Percentiles rank a stretch among this genome's conserved stretches.
These are phyloP conservation scores for Cystobasidium tubakii DNA, from an alignment of 768 basidiomycete genomes.

Conservation along the genomic window DNA sequence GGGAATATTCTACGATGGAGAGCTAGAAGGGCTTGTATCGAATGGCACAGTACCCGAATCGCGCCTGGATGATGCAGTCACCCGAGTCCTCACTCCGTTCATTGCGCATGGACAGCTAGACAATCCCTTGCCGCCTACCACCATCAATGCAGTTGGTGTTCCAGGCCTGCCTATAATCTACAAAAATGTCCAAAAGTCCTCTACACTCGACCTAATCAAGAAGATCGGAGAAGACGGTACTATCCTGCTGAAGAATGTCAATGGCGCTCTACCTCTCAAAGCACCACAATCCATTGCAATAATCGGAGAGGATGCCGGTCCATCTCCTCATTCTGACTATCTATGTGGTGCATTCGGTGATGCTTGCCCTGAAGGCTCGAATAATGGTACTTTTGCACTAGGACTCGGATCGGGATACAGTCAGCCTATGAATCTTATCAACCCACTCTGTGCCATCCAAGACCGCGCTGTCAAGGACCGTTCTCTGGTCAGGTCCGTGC, in stretches of 20 bases:
- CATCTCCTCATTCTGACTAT: constrained; percentile 4
- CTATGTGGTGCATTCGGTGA: constrained; percentile 23
- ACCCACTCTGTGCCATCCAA: constrained; percentile 35
- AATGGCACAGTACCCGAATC: constrained; percentile 65
- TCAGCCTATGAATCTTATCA: constrained; percentile 37
- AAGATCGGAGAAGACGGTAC: constrained; percentile 37
- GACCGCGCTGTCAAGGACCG: constrained; percentile 21
- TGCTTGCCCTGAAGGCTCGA: constrained; percentile 13
- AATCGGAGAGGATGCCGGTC: constrained; percentile 37
- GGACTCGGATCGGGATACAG: constrained; percentile 34
- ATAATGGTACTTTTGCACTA: constrained; percentile 34
- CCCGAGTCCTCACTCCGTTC: constrained; percentile 49
- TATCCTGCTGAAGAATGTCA: constrained; percentile 37
- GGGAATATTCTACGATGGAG: constrained; percentile 36
- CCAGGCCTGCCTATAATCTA: constrained; percentile 18
- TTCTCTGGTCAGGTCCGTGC: constrained; percentile 14
- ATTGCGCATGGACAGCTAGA: constrained; percentile 27
- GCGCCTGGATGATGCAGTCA: constrained; percentile 64
- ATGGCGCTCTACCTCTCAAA: constrained; percentile 34
- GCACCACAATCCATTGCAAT: constrained; percentile 24
- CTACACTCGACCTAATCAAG: constrained; percentile 28
- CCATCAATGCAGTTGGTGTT: constrained; percentile 26
- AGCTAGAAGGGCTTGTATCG: constrained; percentile 54
- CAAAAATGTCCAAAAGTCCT: constrained; percentile 35
- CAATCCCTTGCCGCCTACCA: constrained; percentile 14